Percentiles rank a stretch among this genome's conserved stretches.
Evolutionary conservation across 331 rosid species (phyloP).

Genomic region (Malus hybrid): DNA sequence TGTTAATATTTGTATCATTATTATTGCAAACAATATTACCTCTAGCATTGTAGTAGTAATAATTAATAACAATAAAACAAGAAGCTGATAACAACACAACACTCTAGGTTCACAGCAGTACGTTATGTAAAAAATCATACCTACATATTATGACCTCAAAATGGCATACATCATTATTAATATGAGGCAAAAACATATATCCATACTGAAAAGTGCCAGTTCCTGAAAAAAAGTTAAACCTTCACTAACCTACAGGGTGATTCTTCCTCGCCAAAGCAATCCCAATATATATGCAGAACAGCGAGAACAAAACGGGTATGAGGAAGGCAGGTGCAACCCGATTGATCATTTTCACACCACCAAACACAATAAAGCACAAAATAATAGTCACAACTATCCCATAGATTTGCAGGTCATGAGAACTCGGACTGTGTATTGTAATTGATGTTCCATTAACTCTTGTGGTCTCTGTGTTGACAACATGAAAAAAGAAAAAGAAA

Average conservation of each 20-base stretch:
- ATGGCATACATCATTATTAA: background rate
- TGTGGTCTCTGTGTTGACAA: slow-evolving; percentile 65
- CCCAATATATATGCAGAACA: slow-evolving; percentile 74
- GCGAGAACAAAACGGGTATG: slow-evolving; percentile 79
- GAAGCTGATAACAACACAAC: background rate
- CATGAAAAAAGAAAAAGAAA: slow-evolving; percentile 11
- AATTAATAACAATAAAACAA: background rate
- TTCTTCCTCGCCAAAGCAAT: slow-evolving; percentile 59
- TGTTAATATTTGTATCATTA: background rate
- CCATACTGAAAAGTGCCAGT: background rate
- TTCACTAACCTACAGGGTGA: slow-evolving; percentile 59
- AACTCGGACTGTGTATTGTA: slow-evolving; percentile 53
- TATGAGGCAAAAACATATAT: background rate
- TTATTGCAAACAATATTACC: background rate
- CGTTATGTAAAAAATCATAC: background rate
- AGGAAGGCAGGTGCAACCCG: slow-evolving; percentile 99
- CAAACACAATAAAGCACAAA: slow-evolving; percentile 94
- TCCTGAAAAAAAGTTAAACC: background rate
- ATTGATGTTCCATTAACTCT: slow-evolving; percentile 61
- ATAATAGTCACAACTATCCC: slow-evolving; percentile 87
- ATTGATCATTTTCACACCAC: slow-evolving; percentile 96
- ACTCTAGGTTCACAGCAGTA: background rate
- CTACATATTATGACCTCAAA: background rate
- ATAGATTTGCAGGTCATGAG: slow-evolving; percentile 94
- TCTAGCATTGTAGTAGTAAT: background rate